phyloP scores from a whole-genome alignment of 106 monocot genomes.

The Posidonia australis region DNA sequence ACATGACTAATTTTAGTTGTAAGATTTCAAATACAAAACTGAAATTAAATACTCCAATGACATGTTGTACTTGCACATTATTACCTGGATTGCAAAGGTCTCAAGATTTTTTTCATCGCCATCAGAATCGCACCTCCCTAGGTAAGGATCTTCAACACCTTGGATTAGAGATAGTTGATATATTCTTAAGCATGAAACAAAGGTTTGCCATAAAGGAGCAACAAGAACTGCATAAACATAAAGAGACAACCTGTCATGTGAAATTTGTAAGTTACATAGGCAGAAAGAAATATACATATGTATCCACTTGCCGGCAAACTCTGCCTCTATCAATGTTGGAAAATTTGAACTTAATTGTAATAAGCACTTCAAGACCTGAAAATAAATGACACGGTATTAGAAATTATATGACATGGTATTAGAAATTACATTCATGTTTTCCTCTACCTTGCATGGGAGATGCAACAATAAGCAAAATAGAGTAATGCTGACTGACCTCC shows the following conservation, averaged over 20 bases:
- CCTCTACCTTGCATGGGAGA: not conserved
- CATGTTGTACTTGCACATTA: too few species aligned
- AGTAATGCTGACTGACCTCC: slow-evolving; percentile 40
- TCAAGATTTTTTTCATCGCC: slow-evolving; percentile 78
- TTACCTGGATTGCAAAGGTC: slow-evolving; percentile 85
- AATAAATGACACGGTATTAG: not conserved
- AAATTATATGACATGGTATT: not conserved
- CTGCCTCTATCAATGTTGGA: slow-evolving; percentile 42
- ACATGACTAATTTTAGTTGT: too few species aligned
- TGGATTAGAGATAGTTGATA: slow-evolving; percentile 60
- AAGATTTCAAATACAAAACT: too few species aligned
- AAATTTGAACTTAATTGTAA: slow-evolving; percentile 77
- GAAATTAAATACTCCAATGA: too few species aligned
- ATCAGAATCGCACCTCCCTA: slow-evolving; percentile 73
- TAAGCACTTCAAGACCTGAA: slow-evolving; percentile 85
- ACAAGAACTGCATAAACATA: slow-evolving; percentile 51
- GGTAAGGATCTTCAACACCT: slow-evolving; percentile 61
- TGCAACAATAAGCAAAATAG: not conserved
- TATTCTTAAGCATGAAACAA: slow-evolving; percentile 57
- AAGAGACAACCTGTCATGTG: not conserved
- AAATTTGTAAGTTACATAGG: not conserved
- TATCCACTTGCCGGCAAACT: slow-evolving; percentile 48
- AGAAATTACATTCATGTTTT: not conserved
- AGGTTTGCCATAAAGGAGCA: slow-evolving; percentile 81
- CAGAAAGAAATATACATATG: not conserved